Conservation (phyloP, 1,284 basidiomycete species). For the Tetrapyrgos nigripes region DNA sequence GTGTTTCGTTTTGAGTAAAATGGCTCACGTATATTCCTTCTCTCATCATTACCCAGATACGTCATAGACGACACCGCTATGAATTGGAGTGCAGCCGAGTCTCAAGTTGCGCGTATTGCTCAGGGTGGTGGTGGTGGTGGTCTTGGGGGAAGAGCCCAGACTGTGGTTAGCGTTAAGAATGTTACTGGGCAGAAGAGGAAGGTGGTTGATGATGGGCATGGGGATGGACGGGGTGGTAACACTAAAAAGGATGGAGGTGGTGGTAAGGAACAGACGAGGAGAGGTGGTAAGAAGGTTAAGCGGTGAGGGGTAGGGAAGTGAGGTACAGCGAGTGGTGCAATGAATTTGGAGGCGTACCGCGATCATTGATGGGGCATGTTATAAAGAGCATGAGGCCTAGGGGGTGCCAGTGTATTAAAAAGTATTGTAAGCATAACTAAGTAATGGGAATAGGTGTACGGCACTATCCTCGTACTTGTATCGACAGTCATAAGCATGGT, state of each 20-base stretch:
- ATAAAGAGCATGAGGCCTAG: too few species aligned
- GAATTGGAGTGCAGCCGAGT: slow-evolving; percentile 80
- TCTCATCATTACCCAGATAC: slow-evolving; percentile 56
- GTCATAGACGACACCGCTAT: slow-evolving; percentile 74
- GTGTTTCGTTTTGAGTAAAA: too few species aligned
- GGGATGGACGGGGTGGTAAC: slow-evolving; percentile 40
- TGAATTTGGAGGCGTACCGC: too few species aligned
- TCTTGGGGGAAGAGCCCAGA: slow-evolving; percentile 53
- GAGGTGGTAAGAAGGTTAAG: slow-evolving; percentile 64
- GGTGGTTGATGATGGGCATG: slow-evolving; percentile 49
- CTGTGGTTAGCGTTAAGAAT: slow-evolving; percentile 82
- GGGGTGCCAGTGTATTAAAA: too few species aligned
- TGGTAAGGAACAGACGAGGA: slow-evolving; percentile 60
- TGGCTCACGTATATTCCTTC: not conserved
- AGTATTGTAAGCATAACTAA: too few species aligned
- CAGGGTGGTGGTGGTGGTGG: too few species aligned
- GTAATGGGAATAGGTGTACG: too few species aligned
- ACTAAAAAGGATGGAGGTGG: slow-evolving; percentile 31
- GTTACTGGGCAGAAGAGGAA: slow-evolving; percentile 69
- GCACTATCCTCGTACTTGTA: too few species aligned
- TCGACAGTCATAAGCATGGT: too few species aligned
- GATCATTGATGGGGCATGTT: too few species aligned
- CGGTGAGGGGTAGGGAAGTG: too few species aligned
- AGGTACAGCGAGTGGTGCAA: too few species aligned
- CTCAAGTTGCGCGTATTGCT: slow-evolving; percentile 58